These are phyloP conservation scores for Aspergillus ustus DNA, from an alignment of 2,329 filamentous ascomycete species.

Conservation along the genomic window DNA sequence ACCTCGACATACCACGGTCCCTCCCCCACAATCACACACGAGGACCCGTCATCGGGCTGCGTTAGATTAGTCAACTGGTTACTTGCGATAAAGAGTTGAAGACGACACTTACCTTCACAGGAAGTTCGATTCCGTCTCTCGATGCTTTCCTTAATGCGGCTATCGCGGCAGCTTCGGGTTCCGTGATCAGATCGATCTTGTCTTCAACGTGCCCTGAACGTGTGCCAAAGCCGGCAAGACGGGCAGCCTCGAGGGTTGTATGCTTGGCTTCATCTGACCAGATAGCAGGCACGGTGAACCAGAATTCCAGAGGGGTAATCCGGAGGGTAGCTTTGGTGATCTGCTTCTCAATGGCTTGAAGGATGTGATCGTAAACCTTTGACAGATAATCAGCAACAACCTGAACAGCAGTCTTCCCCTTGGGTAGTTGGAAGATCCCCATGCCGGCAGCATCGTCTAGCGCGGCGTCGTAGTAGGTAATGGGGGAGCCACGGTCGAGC, in stretches of 20 bases:
- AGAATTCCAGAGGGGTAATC: slow-evolving; percentile 27
- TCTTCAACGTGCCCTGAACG: slow-evolving; percentile 7
- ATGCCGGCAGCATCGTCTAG: slow-evolving; percentile 13
- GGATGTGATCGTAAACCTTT: slow-evolving; percentile 26
- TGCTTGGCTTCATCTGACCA: slow-evolving; percentile 34
- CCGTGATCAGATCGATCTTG: slow-evolving; percentile 22
- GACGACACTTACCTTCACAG: not conserved
- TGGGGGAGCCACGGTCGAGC: slow-evolving; percentile 26
- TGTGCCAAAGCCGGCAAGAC: slow-evolving; percentile 19
- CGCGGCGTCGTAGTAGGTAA: slow-evolving; percentile 27
- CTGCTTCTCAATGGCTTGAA: slow-evolving; percentile 21
- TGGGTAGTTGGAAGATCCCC: slow-evolving; percentile 26
- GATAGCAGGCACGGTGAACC: slow-evolving; percentile 37
- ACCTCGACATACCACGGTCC: slow-evolving; percentile 27
- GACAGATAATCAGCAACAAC: slow-evolving; percentile 31
- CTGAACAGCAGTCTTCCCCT: slow-evolving; percentile 25
- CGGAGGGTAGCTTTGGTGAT: slow-evolving; percentile 21
- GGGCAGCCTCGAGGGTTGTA: slow-evolving; percentile 20
- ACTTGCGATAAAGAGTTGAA: no score
- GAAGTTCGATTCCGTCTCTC: not conserved
- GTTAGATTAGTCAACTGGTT: no score
- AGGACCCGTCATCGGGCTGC: slow-evolving; percentile 14
- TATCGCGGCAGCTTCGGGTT: slow-evolving; percentile 31
- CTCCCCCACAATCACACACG: slow-evolving; percentile 37
- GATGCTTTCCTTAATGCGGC: slow-evolving; percentile 17